Base-by-base conservation (phyloP, 192 early-diverging fungal genomes). In the Gonapodya sp. region DNA sequence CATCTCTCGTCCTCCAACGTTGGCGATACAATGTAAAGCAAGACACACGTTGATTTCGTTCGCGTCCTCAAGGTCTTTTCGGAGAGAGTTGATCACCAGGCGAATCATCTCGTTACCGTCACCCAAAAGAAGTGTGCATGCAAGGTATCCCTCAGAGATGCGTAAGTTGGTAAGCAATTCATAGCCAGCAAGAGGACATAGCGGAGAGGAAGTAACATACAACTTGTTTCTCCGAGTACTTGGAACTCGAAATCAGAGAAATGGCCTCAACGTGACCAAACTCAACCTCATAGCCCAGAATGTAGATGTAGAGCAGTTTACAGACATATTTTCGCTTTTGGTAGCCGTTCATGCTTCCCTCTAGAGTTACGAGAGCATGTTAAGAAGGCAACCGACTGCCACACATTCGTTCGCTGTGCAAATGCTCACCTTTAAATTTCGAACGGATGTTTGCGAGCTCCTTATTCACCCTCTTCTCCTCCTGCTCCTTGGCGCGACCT, bases 281-380 rank as follows among this genome's bases (percentile, higher is more conserved):
- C 85, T 99, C 96, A 73, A 99, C 93, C 36, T 98, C 95, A 92
- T 95, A 99, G 16, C 98, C 98, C 36, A 98, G 92, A 83, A 99
- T 94, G 82, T 96, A 97, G 95, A 99, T 99, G 89, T 99, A 99
- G 73, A 99, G 84, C 24, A 99, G 89, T 86, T 99, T 99, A 87
- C 94, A 95, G 72, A 99, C 96, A 85, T 99, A 99, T 83, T 99
- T 99, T 88, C 97, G 98, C 88, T 96, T 96, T 85, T 99, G 95
- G 89, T 99, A 99, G 35, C 98, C 97, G 86, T 94, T 96, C 80
- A 99, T 85, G 79, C 84, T 92, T 24, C 92, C 87, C 83, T 98
- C 98, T 97, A 80, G 35, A 46, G 36, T 35, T n/a, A 72, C 35
- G 73, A 36, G 33, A n/a, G n/a, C n/a, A 32, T 73, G 36, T 32